A percentile compares a stretch with the other conserved stretches of the same genome.
phyloP scores from a whole-genome alignment of 192 early-diverging fungal genomes.

The Bifiguratus adelaidae region DNA sequence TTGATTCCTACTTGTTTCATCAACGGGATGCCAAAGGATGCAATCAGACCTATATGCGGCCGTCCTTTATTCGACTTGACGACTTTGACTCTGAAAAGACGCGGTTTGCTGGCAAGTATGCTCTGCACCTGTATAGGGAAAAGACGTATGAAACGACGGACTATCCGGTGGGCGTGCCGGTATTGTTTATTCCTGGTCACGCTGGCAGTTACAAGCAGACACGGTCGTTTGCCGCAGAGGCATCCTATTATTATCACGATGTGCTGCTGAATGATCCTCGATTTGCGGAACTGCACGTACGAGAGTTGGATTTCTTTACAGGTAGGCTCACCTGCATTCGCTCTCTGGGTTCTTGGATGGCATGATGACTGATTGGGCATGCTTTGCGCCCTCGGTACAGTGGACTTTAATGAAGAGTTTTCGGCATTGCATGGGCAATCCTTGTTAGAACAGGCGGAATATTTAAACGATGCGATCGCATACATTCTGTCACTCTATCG shows the following conservation, averaged over 20 bases:
- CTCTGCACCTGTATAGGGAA: conserved; percentile 68
- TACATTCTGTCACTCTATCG: conserved; percentile 69
- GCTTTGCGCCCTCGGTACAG: conserved; percentile 20
- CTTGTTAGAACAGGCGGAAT: conserved; percentile 77
- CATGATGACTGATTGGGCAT: neutral
- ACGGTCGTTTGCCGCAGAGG: conserved; percentile 70
- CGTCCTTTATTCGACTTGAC: conserved; percentile 29
- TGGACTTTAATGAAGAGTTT: conserved; percentile 84
- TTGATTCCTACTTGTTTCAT: conserved; percentile 57
- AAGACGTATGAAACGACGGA: conserved; percentile 34
- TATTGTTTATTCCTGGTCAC: conserved; percentile 91
- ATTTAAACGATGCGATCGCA: conserved; percentile 67
- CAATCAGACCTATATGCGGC: conserved; percentile 40
- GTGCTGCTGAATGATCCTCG: conserved; percentile 10
- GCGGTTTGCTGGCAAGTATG: conserved; percentile 63
- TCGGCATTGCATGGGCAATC: conserved; percentile 80
- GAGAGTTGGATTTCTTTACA: conserved; percentile 43
- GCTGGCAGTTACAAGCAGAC: conserved; percentile 90
- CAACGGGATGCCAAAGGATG: conserved; percentile 50
- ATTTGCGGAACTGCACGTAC: conserved; percentile 13
- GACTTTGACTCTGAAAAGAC: conserved; percentile 41
- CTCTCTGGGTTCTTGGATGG: neutral
- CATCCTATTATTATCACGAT: conserved; percentile 46
- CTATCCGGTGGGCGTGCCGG: conserved; percentile 63
- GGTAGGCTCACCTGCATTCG: conserved; percentile 22